Evolutionary conservation across 2,329 filamentous ascomycete species (phyloP), one percentile per base, ranked within the genome.

Genomic region (Nothomitra cinnamomea): DNA sequence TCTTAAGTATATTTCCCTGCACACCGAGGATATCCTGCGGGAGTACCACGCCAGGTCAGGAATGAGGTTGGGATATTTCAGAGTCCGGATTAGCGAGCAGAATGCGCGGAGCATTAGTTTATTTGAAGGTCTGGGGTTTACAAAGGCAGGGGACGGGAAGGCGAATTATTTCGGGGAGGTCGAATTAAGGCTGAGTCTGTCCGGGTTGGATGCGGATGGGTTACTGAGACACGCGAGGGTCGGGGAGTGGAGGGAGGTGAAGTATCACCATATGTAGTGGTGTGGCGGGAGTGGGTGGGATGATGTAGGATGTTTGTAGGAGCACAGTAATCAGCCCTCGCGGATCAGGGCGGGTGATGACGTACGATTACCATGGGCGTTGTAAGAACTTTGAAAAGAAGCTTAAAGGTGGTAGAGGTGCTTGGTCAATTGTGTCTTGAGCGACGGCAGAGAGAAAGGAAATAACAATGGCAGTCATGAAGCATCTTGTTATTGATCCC

Each of bases 151-250:
- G 0, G 70, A 69, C n/a, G n/a, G n/a, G 22, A 66, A 67, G 53
- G 68, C 75, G 24, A 84, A 81, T 64, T 83, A 78, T 64, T 85
- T 85, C 69, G 79, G 79, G 0, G 82, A 85, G 64, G 67, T 81
- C 56, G 82, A 85, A 65, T 61, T 84, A 59, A 21, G 48, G 13
- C 32, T 42, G 36, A 7, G 40, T 4, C 13, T 40, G 19, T 3
- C n/a, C 25, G 40, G 7, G 13, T 25, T 3, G 24, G 1, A 17
- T 22, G 50, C 36, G 4, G 50, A 52, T 43, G 36, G 24, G 32
- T 22, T 52, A 13, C 10, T 52, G 32, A 35, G 36, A 28, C 15
- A 36, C 6, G 32, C n/a, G n/a, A n/a, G 32, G 17, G 24, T 43
- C 12, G 6, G 3, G 36, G 32, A 17, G 36, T 52, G 36, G 15